A percentile compares a stretch with the other conserved stretches of the same genome.
Evolutionary conservation across 2,329 filamentous ascomycete species (phyloP).

Genomic region (Colletotrichum salicis): DNA sequence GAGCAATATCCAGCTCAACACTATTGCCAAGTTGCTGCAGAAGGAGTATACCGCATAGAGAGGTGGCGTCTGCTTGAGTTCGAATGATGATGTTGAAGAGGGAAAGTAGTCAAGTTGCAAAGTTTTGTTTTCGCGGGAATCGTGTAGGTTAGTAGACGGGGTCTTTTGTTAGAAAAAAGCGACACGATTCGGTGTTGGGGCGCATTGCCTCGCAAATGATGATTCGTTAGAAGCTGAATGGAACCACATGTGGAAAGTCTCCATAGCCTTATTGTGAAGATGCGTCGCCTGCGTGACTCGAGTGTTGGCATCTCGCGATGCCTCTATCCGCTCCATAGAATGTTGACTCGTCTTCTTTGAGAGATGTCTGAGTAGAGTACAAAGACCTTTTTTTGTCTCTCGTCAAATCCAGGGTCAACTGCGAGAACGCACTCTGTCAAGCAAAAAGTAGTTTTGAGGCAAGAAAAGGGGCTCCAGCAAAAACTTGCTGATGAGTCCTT

Average conservation of each 20-base stretch:
- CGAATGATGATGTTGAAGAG: neutral
- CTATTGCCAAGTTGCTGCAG: constrained; percentile 71
- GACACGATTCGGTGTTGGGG: constrained; percentile 29
- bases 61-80: neutral
- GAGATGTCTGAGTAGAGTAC: too few species aligned
- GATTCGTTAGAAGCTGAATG: neutral
- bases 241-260: neutral
- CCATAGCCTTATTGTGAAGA: neutral
- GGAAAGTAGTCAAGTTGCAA: neutral
- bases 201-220: neutral
- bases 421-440: too few species aligned
- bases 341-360: too few species aligned
- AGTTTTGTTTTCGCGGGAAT: neutral
- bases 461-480: too few species aligned
- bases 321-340: neutral
- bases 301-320: neutral
- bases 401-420: too few species aligned
- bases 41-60: constrained; percentile 67
- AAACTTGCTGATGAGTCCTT: too few species aligned
- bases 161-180: constrained; percentile 30
- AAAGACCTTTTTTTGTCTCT: too few species aligned
- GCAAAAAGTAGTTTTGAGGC: too few species aligned
- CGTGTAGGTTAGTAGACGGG: constrained; percentile 30
- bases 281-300: neutral
- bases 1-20: constrained; percentile 78